A percentile compares a stretch with the other conserved stretches of the same genome.
These are phyloP conservation scores for Rutidosis leptorrhynchoides DNA, from an alignment of 129 eudicot genomes.

Conservation along the genomic window DNA sequence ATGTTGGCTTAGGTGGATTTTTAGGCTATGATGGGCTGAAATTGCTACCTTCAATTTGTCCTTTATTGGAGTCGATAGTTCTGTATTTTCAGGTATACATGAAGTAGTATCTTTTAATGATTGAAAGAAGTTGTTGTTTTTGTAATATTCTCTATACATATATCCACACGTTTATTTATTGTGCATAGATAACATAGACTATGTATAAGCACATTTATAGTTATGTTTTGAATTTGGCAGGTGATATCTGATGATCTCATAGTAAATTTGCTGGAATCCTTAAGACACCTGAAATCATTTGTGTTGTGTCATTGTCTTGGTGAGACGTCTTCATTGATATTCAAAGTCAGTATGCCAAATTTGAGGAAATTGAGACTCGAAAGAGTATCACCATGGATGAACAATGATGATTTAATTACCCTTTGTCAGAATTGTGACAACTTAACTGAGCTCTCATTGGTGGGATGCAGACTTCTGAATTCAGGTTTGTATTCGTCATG, in stretches of 20 bases:
- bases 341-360: slow-evolving; percentile 46
- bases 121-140: no score
- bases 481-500: slow-evolving; percentile 52
- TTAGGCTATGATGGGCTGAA: slow-evolving; percentile 64
- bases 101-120: not conserved
- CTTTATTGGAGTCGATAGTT: slow-evolving; percentile 60
- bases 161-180: not conserved
- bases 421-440: slow-evolving; percentile 54
- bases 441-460: slow-evolving; percentile 60
- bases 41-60: slow-evolving; percentile 53
- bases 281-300: slow-evolving; percentile 54
- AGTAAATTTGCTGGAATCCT: slow-evolving; percentile 33
- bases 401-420: slow-evolving; percentile 59
- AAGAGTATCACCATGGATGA: slow-evolving; percentile 85
- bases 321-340: slow-evolving; percentile 57
- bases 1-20: slow-evolving; percentile 78
- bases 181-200: not conserved
- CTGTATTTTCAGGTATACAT: slow-evolving; percentile 74
- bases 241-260: slow-evolving; percentile 63
- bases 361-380: slow-evolving; percentile 80
- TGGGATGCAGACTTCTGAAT: slow-evolving; percentile 72
- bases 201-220: not conserved
- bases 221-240: slow-evolving; percentile 38
- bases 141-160: not conserved
- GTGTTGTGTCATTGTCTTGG: slow-evolving; percentile 79